Evolutionary conservation across 2,329 filamentous ascomycete species (phyloP).

Genomic region (Septoria petroselini): DNA sequence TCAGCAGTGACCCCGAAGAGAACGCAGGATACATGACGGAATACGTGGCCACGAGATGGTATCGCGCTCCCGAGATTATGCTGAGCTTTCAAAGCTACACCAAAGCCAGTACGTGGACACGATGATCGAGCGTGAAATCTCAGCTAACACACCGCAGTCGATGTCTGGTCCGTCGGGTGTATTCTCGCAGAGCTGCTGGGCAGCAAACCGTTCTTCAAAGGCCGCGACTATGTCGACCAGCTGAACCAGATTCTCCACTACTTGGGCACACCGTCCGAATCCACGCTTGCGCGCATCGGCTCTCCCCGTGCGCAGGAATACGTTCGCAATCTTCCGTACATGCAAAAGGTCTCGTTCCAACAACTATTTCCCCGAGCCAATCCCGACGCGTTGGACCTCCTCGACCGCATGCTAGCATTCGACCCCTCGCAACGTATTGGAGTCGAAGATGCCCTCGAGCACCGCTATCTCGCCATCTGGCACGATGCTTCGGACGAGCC

Average conservation of each 20-base stretch:
- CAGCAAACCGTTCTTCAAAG: conserved; percentile 97
- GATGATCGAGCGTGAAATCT: background rate
- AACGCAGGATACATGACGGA: conserved; percentile 99
- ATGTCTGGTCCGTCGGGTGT: conserved; percentile 98
- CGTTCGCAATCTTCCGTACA: conserved; percentile 69
- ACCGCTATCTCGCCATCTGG: conserved; percentile 96
- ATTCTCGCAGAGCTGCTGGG: conserved; percentile 95
- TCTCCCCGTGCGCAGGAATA: conserved; percentile 96
- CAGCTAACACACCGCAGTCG: conserved; percentile 58
- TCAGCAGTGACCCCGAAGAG: conserved; percentile 95
- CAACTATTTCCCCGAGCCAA: conserved; percentile 90
- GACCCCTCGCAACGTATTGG: conserved; percentile 90
- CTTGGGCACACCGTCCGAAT: conserved; percentile 92
- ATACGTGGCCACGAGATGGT: conserved; percentile 98
- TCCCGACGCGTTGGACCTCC: conserved; percentile 88
- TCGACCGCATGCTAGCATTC: conserved; percentile 97
- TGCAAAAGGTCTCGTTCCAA: conserved; percentile 76
- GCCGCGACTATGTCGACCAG: conserved; percentile 97
- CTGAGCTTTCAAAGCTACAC: conserved; percentile 99
- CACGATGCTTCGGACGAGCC: conserved; percentile 97
- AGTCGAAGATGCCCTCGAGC: conserved; percentile 92
- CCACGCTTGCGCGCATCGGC: conserved; percentile 88
- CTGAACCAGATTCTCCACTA: conserved; percentile 99
- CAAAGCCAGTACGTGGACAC: conserved; percentile 85
- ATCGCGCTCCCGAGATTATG: conserved; percentile 98